Conservation (phyloP, 495 filamentous ascomycete genomes). For the Hypoxylon lienhwacheense region DNA sequence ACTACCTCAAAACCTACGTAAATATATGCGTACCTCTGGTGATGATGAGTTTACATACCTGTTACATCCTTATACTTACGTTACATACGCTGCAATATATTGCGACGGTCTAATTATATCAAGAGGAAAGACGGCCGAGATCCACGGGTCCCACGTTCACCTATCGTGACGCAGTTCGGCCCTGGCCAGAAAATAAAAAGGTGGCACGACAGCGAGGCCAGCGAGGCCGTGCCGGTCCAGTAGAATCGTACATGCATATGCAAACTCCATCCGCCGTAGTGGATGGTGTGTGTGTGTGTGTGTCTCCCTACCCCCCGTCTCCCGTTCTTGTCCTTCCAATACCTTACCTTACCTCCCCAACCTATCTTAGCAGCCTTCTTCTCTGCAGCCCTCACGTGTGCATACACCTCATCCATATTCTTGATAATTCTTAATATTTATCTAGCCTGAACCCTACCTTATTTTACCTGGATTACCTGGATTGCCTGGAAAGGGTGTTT, state of each 20-base stretch:
- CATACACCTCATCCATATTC: constrained; percentile 15
- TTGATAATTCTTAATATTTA: constrained; percentile 17
- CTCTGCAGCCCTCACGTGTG: constrained; percentile 36
- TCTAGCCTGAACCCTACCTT: constrained; percentile 27
- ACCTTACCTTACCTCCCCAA: no score
- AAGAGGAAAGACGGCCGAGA: constrained; percentile 6
- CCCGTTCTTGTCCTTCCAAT: constrained; percentile 29
- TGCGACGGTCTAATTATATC: no score
- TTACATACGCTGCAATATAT: not conserved
- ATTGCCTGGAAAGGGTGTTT: not conserved
- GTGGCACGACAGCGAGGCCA: constrained; percentile 26
- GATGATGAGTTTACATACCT: no score
- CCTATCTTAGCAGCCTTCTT: constrained; percentile 22
- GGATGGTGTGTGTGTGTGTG: constrained; percentile 8
- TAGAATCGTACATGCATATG: constrained; percentile 33
- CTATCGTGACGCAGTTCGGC: constrained; percentile 30
- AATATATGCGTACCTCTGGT: constrained; percentile 1
- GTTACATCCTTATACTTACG: not conserved
- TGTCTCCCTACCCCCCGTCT: constrained; percentile 14
- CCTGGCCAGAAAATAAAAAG: constrained; percentile 31
- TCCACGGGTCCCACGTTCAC: constrained; percentile 13
- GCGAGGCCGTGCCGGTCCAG: constrained; percentile 9
- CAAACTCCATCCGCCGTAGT: constrained; percentile 28
- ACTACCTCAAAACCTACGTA: not conserved
- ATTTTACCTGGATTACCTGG: no score